Evolutionary conservation across 768 basidiomycete species (phyloP).

Genomic region (Phanerochaete sordida): DNA sequence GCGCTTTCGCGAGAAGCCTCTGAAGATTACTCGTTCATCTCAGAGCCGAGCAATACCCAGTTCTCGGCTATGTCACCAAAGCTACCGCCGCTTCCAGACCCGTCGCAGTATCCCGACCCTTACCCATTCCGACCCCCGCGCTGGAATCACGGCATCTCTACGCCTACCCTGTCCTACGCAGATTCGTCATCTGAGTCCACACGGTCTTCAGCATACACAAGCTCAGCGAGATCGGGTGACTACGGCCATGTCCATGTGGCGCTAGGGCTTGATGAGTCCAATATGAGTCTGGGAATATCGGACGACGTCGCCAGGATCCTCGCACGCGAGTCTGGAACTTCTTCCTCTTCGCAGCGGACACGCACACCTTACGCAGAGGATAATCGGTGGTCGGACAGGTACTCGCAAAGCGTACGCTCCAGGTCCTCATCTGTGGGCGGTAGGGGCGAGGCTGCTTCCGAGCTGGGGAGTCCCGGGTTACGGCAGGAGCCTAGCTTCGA

Average conservation of each 20-base stretch:
- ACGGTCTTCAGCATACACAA: constrained; percentile 76
- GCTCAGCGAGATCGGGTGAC: constrained; percentile 65
- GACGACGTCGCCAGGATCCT: constrained; percentile 65
- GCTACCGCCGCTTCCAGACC: constrained; percentile 51
- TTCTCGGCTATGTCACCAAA: constrained; percentile 41
- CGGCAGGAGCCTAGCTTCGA: constrained; percentile 74
- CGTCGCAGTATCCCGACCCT: constrained; percentile 68
- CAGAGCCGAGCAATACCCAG: constrained; percentile 31
- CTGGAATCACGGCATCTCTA: constrained; percentile 37
- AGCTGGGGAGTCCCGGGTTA: constrained; percentile 34
- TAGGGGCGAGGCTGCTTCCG: constrained; percentile 37
- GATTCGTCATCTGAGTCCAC: constrained; percentile 70
- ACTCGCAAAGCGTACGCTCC: constrained; percentile 60
- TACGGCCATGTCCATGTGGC: constrained; percentile 64
- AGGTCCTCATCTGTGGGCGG: constrained; percentile 64
- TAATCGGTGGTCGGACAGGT: constrained; percentile 70
- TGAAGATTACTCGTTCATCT: constrained; percentile 36
- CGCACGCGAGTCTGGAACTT: constrained; percentile 44
- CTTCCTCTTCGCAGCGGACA: constrained; percentile 42
- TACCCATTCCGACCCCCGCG: constrained; percentile 55
- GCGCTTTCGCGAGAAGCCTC: constrained; percentile 36
- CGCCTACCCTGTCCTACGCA: constrained; percentile 65
- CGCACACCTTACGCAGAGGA: constrained; percentile 54
- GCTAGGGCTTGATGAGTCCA: constrained; percentile 54
- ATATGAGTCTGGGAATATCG: constrained; percentile 55